Conservation (phyloP, 305 asterid species). For the Plantago lanceolata region DNA sequence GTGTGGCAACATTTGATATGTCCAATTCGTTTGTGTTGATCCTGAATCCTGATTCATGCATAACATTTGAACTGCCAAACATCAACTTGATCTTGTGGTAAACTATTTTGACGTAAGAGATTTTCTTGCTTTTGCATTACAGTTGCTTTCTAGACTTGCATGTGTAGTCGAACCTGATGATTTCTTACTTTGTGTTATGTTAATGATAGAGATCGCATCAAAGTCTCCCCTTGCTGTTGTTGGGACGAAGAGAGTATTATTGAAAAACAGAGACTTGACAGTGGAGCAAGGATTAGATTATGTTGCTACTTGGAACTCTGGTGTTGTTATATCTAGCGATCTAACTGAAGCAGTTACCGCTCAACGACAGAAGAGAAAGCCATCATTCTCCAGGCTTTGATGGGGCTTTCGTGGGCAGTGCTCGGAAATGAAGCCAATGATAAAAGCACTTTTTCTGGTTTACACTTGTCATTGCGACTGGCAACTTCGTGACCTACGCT, state of each 20-base stretch:
- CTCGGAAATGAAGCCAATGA: background rate
- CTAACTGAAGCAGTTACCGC: conserved; percentile 64
- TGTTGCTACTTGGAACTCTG: conserved; percentile 89
- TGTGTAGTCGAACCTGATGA: too few relatives aligned
- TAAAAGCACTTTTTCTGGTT: background rate
- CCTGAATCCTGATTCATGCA: too few relatives aligned
- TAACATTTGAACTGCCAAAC: too few relatives aligned
- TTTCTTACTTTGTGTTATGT: background rate
- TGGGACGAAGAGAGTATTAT: conserved; percentile 80
- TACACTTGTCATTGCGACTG: background rate
- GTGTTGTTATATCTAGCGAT: conserved; percentile 55
- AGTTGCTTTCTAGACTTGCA: too few relatives aligned
- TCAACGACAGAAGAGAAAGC: conserved; percentile 55
- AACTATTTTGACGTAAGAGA: too few relatives aligned
- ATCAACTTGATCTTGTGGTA: too few relatives aligned
- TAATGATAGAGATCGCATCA: conserved; percentile 51
- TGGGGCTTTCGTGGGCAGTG: conserved; percentile 19
- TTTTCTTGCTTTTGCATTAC: too few relatives aligned
- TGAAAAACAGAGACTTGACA: conserved; percentile 58
- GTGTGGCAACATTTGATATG: too few relatives aligned
- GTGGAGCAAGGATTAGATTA: conserved; percentile 82
- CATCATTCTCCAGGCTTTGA: conserved; percentile 61
- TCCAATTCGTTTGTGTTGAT: too few relatives aligned
- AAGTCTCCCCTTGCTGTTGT: conserved; percentile 72
- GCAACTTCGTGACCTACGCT: too few relatives aligned